Evolutionary conservation across 2,329 filamentous ascomycete genomes (phyloP).

Genomic region (Dactylellina haptotyla): DNA sequence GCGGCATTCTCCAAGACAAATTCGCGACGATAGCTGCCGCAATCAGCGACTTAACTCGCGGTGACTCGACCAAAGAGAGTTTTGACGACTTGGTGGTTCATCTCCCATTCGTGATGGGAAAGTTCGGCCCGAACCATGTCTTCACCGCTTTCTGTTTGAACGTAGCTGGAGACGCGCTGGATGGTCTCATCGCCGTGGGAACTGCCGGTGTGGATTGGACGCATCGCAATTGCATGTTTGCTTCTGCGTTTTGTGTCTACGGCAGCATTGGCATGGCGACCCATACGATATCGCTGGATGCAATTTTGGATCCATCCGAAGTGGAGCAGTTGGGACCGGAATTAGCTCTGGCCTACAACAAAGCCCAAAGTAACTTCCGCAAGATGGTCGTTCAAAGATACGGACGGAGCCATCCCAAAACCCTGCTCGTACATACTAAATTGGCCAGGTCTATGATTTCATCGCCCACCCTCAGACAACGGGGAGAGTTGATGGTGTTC

Average conservation of each 20-base stretch:
- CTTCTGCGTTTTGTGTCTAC: conserved; percentile 7
- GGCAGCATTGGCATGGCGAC: conserved; percentile 14
- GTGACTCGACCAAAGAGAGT: not conserved
- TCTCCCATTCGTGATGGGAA: conserved; percentile 4
- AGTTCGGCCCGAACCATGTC: conserved; percentile 15
- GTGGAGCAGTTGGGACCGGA: no score
- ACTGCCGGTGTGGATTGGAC: not conserved
- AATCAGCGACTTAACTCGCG: not conserved
- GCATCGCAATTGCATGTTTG: not conserved
- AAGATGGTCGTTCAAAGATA: conserved; percentile 3
- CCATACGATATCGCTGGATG: not conserved
- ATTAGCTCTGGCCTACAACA: not conserved
- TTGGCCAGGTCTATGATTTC: not conserved
- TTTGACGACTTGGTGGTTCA: conserved; percentile 6
- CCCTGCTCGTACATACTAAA: not conserved
- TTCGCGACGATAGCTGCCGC: not conserved
- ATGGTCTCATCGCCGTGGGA: not conserved
- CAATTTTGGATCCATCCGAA: not conserved
- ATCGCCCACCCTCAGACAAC: not conserved
- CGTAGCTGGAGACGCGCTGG: not conserved
- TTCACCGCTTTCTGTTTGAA: not conserved
- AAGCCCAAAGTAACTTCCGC: not conserved
- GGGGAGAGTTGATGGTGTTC: conserved; percentile 2
- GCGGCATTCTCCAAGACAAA: not conserved
- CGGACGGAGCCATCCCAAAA: conserved; percentile 17